These are phyloP conservation scores for Fusarium albidum DNA, from an alignment of 2,329 filamentous ascomycete genomes.

Conservation along the genomic window DNA sequence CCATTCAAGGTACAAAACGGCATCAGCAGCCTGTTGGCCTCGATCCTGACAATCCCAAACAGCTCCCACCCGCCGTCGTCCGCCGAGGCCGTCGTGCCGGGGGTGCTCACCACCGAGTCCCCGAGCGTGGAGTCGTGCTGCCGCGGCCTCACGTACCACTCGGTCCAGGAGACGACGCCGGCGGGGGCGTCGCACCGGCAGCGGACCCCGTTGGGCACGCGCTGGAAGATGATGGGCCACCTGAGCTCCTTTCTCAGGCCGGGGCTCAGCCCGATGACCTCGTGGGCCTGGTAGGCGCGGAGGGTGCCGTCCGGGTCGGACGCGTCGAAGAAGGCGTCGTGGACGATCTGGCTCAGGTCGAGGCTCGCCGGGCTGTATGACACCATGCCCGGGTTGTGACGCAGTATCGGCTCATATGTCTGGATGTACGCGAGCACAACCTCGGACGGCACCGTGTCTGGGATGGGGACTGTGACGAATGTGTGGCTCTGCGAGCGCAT, in stretches of 20 bases:
- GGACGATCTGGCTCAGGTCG: constrained; percentile 41
- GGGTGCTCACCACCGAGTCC: constrained; percentile 24
- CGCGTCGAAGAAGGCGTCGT: constrained; percentile 52
- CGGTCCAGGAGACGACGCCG: constrained; percentile 53
- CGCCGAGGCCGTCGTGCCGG: constrained; percentile 24
- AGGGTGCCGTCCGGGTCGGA: constrained; percentile 41
- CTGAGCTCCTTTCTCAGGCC: constrained; percentile 49
- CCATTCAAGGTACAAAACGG: constrained; percentile 41
- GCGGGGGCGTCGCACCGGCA: constrained; percentile 50
- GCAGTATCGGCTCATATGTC: constrained; percentile 50
- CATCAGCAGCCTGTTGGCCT: constrained; percentile 44
- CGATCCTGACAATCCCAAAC: constrained; percentile 41
- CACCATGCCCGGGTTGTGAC: constrained; percentile 48
- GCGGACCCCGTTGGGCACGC: constrained; percentile 49
- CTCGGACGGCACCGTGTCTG: constrained; percentile 45
- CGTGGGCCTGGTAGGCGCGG: constrained; percentile 42
- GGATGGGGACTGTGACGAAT: constrained; percentile 51
- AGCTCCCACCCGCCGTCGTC: constrained; percentile 41
- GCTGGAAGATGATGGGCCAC: constrained; percentile 54
- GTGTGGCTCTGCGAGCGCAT: constrained; percentile 45
- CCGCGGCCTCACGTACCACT: constrained; percentile 39
- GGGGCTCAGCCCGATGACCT: constrained; percentile 47
- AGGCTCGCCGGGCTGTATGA: constrained; percentile 45
- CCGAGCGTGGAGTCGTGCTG: neutral
- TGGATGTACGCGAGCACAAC: constrained; percentile 50